These are phyloP conservation scores for Mimosa bimucronata DNA, from an alignment of 306 rosid genomes.

Conservation along the genomic window DNA sequence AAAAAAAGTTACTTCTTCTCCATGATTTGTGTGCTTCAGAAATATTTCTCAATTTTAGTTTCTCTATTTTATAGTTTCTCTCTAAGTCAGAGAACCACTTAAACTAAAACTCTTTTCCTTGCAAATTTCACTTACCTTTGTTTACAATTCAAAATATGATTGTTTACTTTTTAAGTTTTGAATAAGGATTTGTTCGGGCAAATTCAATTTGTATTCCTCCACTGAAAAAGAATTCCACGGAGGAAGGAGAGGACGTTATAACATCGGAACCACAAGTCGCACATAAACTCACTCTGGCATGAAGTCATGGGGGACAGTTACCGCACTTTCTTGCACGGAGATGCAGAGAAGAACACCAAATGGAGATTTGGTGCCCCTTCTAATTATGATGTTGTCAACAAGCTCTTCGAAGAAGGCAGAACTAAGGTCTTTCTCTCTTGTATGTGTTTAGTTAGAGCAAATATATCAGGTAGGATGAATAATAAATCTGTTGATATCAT, in stretches of 20 bases:
- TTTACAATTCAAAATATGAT: neutral
- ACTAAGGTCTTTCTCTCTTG: neutral
- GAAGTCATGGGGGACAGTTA: constrained; percentile 49
- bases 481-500: neutral
- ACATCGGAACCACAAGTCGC: neutral
- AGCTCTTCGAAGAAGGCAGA: constrained; percentile 61
- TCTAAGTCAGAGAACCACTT: neutral
- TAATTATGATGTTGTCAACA: constrained; percentile 57
- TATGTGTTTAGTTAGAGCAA: neutral
- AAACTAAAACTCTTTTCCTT: neutral
- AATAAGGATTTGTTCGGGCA: neutral
- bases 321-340: constrained; percentile 30
- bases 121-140: no score
- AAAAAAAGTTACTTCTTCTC: no score
- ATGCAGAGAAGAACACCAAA: constrained; percentile 54
- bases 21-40: no score
- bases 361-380: constrained; percentile 69
- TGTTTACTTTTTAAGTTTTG: neutral
- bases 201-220: neutral
- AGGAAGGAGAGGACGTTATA: neutral
- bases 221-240: neutral
- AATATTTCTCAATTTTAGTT: no score
- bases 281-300: neutral
- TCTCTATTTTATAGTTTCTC: no score
- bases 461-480: neutral